Evolutionary conservation across 2,329 filamentous ascomycete genomes (phyloP).

Genomic region (Acephala macrosclerotiorum): DNA sequence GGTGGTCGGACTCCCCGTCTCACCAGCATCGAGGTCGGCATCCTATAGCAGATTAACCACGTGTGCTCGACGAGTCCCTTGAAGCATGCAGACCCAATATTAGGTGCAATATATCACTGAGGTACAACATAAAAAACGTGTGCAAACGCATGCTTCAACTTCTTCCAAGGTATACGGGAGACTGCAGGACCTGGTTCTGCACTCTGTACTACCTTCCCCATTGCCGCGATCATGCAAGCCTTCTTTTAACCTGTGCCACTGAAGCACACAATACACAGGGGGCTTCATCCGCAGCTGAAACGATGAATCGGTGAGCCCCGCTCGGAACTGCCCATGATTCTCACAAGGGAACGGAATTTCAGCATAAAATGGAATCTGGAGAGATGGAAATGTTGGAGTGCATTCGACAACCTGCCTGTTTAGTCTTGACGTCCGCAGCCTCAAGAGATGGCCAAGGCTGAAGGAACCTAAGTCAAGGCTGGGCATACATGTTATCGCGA

Average conservation of each 20-base stretch:
- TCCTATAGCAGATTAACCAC: not conserved
- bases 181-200: not conserved
- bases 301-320: not conserved
- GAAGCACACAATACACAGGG: not conserved
- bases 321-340: not conserved
- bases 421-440: not conserved
- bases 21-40: not conserved
- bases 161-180: not conserved
- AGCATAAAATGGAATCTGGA: not conserved
- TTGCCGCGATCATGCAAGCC: not conserved
- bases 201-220: not conserved
- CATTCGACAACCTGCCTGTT: not conserved
- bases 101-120: not conserved
- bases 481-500: not conserved
- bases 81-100: not conserved
- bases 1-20: not conserved
- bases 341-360: not conserved
- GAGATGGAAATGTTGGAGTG: conserved; percentile 8
- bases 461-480: not conserved
- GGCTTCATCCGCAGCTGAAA: not conserved
- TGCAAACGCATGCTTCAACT: not conserved
- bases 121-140: not conserved
- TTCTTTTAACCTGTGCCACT: not conserved
- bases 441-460: conserved; percentile 1
- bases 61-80: not conserved